Percentiles rank a stretch among this genome's conserved stretches.
These are phyloP conservation scores for Phytophthora chlamydospora DNA, from an alignment of 352 stramenopile species.

Conservation along the genomic window DNA sequence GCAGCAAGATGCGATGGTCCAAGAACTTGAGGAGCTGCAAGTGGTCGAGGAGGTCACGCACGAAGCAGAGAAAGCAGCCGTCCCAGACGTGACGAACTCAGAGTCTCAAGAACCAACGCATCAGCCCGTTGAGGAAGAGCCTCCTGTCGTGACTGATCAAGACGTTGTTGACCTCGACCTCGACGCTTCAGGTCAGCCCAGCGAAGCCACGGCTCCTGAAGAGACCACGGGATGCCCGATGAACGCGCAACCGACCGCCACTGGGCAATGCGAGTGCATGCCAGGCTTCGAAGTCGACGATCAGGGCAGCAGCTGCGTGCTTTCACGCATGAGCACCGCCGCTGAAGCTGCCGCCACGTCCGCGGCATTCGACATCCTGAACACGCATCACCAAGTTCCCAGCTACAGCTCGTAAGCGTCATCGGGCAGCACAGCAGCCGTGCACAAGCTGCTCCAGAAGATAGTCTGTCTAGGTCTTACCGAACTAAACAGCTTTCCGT, in stretches of 20 bases:
- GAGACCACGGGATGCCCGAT: slow-evolving; percentile 35
- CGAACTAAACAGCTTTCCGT: too few relatives aligned
- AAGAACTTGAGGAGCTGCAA: background rate
- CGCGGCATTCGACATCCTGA: slow-evolving; percentile 21
- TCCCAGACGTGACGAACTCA: too few relatives aligned
- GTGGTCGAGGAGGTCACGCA: background rate
- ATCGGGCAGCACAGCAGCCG: background rate
- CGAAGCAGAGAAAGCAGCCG: background rate
- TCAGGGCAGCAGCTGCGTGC: slow-evolving; percentile 39
- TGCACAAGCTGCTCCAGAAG: background rate
- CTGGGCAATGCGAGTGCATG: slow-evolving; percentile 55
- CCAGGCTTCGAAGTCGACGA: slow-evolving; percentile 43
- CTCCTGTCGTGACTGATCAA: background rate
- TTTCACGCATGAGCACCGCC: slow-evolving; percentile 22
- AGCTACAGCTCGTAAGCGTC: slow-evolving; percentile 9
- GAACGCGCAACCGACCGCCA: slow-evolving; percentile 32
- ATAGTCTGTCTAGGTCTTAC: too few relatives aligned
- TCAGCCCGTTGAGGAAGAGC: slow-evolving; percentile 3
- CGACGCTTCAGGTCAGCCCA: background rate
- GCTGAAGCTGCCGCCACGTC: slow-evolving; percentile 18
- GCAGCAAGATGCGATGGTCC: background rate
- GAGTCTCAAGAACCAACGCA: background rate
- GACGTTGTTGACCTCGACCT: background rate
- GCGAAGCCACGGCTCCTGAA: background rate
- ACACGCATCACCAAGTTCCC: slow-evolving; percentile 16